A percentile compares a stretch with the other conserved stretches of the same genome.
Evolutionary conservation across 257 asterid genomes (phyloP).

Genomic region (Petunia axillaris): DNA sequence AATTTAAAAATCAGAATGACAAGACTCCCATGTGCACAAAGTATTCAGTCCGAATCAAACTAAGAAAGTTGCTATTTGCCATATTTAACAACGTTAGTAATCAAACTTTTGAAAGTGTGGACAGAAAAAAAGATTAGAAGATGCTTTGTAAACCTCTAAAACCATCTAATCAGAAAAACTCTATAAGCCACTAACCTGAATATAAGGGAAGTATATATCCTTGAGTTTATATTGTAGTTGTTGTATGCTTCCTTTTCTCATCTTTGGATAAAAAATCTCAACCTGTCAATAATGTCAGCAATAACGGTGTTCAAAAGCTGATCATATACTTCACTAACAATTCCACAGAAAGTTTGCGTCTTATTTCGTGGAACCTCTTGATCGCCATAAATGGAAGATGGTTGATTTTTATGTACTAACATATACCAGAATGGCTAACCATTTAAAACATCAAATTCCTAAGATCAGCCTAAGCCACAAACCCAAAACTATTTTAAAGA

Average conservation of each 20-base stretch:
- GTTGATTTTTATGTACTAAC: background rate
- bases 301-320: background rate
- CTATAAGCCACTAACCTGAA: slow-evolving; percentile 56
- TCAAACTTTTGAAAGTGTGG: background rate
- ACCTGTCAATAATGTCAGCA: slow-evolving; percentile 47
- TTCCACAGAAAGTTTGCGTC: background rate
- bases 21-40: background rate
- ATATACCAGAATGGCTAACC: background rate
- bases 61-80: background rate
- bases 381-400: background rate
- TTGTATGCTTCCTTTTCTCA: slow-evolving; percentile 29
- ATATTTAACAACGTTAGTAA: background rate
- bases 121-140: slow-evolving; percentile 4
- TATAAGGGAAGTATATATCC: slow-evolving; percentile 84
- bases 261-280: slow-evolving; percentile 52
- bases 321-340: slow-evolving; percentile 1
- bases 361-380: background rate
- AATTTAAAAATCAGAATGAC: background rate
- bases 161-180: background rate
- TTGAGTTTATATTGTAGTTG: slow-evolving; percentile 52
- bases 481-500: background rate
- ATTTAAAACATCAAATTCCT: slow-evolving; percentile 3
- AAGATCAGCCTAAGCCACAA: background rate
- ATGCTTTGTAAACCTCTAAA: background rate
- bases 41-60: background rate